These are phyloP conservation scores for Breynia disticha DNA, from an alignment of 441 rosid genomes.

Conservation along the genomic window DNA sequence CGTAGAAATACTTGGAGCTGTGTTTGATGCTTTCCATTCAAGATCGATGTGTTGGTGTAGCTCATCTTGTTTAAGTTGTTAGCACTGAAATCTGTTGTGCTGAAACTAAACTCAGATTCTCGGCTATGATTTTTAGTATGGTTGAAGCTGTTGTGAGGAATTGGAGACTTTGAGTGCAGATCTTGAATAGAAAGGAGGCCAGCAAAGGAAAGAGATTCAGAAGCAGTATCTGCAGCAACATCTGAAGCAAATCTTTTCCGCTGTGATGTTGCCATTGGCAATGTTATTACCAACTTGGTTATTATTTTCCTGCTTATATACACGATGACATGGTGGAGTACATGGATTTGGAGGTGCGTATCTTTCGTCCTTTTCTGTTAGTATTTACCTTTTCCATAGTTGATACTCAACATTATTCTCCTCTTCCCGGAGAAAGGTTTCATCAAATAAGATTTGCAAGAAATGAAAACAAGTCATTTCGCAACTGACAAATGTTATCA, in stretches of 20 bases:
- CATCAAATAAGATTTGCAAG: not conserved
- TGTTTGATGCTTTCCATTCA: slow-evolving; percentile 11
- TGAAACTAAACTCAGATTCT: slow-evolving; percentile 24
- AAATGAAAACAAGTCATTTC: not conserved
- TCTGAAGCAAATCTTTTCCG: slow-evolving; percentile 21
- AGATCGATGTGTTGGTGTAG: slow-evolving; percentile 8
- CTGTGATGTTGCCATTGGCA: slow-evolving; percentile 20
- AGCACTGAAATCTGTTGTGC: not conserved
- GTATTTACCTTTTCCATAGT: not conserved
- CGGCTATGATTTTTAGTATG: slow-evolving; percentile 11
- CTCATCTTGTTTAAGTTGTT: slow-evolving; percentile 3
- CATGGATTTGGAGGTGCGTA: not conserved
- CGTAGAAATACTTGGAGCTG: slow-evolving; percentile 16
- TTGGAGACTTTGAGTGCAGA: slow-evolving; percentile 16
- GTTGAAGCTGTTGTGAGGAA: slow-evolving; percentile 1
- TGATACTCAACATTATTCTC: not conserved
- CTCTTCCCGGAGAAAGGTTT: too few species aligned
- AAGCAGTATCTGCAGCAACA: slow-evolving; percentile 22
- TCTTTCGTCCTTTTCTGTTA: slow-evolving; percentile 14
- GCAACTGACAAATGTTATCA: not conserved
- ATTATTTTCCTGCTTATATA: not conserved
- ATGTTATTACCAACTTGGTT: slow-evolving; percentile 5
- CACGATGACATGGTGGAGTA: not conserved
- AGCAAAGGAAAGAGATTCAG: slow-evolving; percentile 31
- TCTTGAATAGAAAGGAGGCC: slow-evolving; percentile 32